Evolutionary conservation across 352 stramenopile genomes (phyloP), one percentile per base, ranked within the genome.

Genomic region (Globisporangium ultimum): DNA sequence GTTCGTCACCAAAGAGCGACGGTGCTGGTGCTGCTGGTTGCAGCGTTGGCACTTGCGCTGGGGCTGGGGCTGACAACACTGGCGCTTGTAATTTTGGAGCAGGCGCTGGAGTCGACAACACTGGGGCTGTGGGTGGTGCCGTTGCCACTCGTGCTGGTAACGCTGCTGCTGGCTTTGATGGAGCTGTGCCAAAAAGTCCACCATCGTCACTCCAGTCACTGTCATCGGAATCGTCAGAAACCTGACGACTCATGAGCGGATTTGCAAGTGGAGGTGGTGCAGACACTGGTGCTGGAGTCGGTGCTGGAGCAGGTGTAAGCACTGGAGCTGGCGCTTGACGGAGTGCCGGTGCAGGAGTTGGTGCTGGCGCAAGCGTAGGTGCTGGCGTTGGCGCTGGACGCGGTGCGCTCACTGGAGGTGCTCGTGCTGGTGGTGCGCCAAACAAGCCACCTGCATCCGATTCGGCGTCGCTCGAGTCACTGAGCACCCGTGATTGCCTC

Each of bases 131-230:
- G 13, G 55, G 32, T 49, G 62, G 45, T 11, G 45, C 40, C 53
- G 61, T 32, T n/a, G 61, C n/a, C 3, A 64, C 62, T 61, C 53
- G 56, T 17, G 38, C 38, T 43, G 38, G 11, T 9, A 66, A 24
- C 38, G 38, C 38, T 43, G 38, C 38, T 9, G 69, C 32, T 28
- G 71, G 67, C 13, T 76, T 74, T 1, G 71, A 58, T 28, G 68
- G 61, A n/a, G 73, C 52, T 14, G 61, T 41, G 17, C 76, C 78
- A 69, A 88, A 88, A 10, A 89, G 62, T 8, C 68, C 75, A 9
- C 80, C 77, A 38, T 76, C 68, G 48, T 77, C 69, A 22, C 80
- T 90, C 78, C 80, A 88, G 45, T 86, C 78, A 40, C 74, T 87
- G 60, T 90, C 75, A 48, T 72, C 63, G 9, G 55, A 61, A 22